Percentiles rank a stretch among this genome's conserved stretches.
These are phyloP conservation scores for Fraxinus floribunda DNA, from an alignment of 305 asterid genomes.

Conservation along the genomic window DNA sequence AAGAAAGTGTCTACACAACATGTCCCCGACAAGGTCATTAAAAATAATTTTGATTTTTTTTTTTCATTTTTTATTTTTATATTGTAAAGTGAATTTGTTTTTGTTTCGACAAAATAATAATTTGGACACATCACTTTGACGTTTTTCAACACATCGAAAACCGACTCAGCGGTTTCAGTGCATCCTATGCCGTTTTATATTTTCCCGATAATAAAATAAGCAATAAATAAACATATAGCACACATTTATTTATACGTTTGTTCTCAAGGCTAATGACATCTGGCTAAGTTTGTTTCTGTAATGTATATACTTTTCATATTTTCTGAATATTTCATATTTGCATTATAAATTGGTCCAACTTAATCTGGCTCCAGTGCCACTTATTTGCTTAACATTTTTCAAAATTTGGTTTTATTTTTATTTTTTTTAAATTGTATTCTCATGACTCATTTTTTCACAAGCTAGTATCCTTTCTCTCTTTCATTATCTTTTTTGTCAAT, in stretches of 20 bases:
- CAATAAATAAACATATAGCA: background rate
- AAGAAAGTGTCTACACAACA: background rate
- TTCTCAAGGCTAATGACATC: background rate
- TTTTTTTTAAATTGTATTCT: background rate
- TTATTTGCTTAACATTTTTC: background rate
- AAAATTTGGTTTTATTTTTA: background rate
- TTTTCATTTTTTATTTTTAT: background rate
- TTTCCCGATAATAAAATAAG: background rate
- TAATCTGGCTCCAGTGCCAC: background rate
- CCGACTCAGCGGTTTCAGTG: background rate
- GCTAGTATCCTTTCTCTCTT: background rate
- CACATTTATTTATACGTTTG: background rate
- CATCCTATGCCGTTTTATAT: background rate
- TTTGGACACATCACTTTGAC: background rate
- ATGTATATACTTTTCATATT: background rate
- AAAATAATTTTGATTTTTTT: background rate
- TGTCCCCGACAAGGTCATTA: background rate
- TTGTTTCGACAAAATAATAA: background rate
- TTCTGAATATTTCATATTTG: background rate
- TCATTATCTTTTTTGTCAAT: background rate
- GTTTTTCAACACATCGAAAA: background rate
- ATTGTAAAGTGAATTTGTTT: background rate
- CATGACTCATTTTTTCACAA: background rate
- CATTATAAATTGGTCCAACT: background rate
- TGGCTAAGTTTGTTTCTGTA: background rate